Conservation (phyloP, 805 yeast genomes). For the Jamesozyma hellenica region DNA sequence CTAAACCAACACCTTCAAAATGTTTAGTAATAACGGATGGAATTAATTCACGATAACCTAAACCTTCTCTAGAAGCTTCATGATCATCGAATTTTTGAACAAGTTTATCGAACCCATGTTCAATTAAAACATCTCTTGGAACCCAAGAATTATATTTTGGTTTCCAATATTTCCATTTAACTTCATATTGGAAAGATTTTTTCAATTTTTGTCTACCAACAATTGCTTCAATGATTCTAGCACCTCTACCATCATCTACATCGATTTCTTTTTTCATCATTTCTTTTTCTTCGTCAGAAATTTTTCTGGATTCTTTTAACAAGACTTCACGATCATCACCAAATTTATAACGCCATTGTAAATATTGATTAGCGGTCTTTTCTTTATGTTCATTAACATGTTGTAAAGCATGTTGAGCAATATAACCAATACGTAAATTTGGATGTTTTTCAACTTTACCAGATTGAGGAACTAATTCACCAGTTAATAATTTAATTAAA, state of each 20-base stretch:
- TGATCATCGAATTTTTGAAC: slow-evolving; percentile 97
- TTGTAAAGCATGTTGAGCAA: slow-evolving; percentile 96
- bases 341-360: slow-evolving; percentile 96
- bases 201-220: slow-evolving; percentile 96
- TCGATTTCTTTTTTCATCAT: slow-evolving; percentile 72
- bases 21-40: slow-evolving; percentile 93
- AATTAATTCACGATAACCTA: slow-evolving; percentile 88
- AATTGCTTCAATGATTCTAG: slow-evolving; percentile 82
- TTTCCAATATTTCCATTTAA: slow-evolving; percentile 86
- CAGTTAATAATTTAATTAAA: slow-evolving; percentile 84
- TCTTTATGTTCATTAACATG: slow-evolving; percentile 96
- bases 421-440: slow-evolving; percentile 93
- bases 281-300: slow-evolving; percentile 61
- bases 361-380: slow-evolving; percentile 92
- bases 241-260: slow-evolving; percentile 77
- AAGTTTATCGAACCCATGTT: slow-evolving; percentile 79
- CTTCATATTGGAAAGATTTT: slow-evolving; percentile 93
- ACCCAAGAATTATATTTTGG: slow-evolving; percentile 94
- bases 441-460: slow-evolving; percentile 98
- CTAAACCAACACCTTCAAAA: slow-evolving; percentile 94
- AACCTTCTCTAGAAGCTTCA: slow-evolving; percentile 98
- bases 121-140: slow-evolving; percentile 68
- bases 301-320: slow-evolving; percentile 83
- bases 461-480: slow-evolving; percentile 72
- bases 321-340: slow-evolving; percentile 98